Evolutionary conservation across 192 early-diverging fungal genomes (phyloP), one percentile per base, ranked within the genome.

Genomic region (Gaertneriomyces semiglobifer): DNA sequence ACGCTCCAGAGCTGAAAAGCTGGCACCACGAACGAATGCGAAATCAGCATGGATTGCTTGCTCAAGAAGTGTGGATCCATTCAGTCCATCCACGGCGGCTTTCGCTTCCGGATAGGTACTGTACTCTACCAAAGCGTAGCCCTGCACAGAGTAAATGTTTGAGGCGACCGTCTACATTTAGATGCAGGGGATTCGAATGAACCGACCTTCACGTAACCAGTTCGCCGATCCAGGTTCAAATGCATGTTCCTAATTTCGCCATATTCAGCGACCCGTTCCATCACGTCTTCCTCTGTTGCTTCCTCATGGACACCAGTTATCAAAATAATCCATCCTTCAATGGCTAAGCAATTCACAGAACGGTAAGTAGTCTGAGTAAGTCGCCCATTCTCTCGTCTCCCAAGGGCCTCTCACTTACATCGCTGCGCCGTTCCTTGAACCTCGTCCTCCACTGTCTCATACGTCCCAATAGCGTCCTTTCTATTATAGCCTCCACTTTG

Each of bases 321-420:
- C n/a, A 98, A 72, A 5, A 98, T 74, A 44, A 98, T 93, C 96
- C 96, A 98, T 41, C 96, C 96, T 69, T 98, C 96, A 25, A 96
- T 81, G 4, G 89, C 80, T 81, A 51, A 33, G 60, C 19, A 63
- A 33, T 33, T 33, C 25, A 33, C 25, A 2, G 25, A 33, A 33
- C 25, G 25, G 25, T 19, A 33, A 33, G 25, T 33, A 33, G 25
- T 33, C 25, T 0, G 2, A 33, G 25, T 33, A 33, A 33, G 25
- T 33, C 0, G 2, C 25, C 25, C 25, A 33, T 33, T 33, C 25
- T 33, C 25, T 33, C 25, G 0, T 33, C 25, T 33, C 25, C 25
- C 25, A 33, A 33, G 25, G 25, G 2, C 25, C 25, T 33, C 25
- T 33, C n/a, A 59, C 74, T 63, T 70, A 81, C 79, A 81, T 69